Base-by-base conservation (phyloP, 208 protist species). In the Naegleria fowleri region DNA sequence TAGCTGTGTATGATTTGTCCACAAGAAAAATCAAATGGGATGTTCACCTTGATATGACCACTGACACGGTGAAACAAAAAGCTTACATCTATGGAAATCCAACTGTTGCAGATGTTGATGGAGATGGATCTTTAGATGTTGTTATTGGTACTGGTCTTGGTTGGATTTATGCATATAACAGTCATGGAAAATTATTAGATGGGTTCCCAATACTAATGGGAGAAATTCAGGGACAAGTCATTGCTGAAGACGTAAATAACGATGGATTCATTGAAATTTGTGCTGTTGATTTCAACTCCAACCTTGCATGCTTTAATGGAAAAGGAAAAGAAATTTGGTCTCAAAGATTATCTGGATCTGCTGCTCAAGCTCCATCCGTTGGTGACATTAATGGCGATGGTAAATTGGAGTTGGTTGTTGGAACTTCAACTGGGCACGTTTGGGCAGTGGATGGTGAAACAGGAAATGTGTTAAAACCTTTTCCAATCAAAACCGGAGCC, bases 371-470 rank as follows among this genome's bases (percentile, higher is more conserved):
- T 41, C 92, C 96, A 13, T 95, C 92, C n/a, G 95, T 97, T 90
- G 97, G 96, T 75, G 97, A 98, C 91, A 91, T 98, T 7, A 91
- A 98, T 92, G 96, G 96, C 16, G 96, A 98, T 94, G 96, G 96
- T 38, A 67, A 91, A 25, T 90, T 98, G 16, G 96, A 98, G 92
- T 90, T 98, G 0, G 93, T 98, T 59, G 93, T 98, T 48, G 96
- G 94, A 79, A 98, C 97, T 19, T 92, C 94, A 0, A 90, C 91
- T 3, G 96, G 96, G 15, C 92, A 94, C 52, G 92, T 98, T 83
- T 98, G 96, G 91, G 97, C 96, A 13, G 92, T 97, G 38, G 92
- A 92, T 39, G 96, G 96, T 11, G 33, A 36, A n/a, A 93, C 93
- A 51, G 97, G 97, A 58, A 33, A 88, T 0, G 33, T 92, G 38